These are phyloP conservation scores for Alternaria panax DNA, from an alignment of 2,329 filamentous ascomycete species.

Conservation along the genomic window DNA sequence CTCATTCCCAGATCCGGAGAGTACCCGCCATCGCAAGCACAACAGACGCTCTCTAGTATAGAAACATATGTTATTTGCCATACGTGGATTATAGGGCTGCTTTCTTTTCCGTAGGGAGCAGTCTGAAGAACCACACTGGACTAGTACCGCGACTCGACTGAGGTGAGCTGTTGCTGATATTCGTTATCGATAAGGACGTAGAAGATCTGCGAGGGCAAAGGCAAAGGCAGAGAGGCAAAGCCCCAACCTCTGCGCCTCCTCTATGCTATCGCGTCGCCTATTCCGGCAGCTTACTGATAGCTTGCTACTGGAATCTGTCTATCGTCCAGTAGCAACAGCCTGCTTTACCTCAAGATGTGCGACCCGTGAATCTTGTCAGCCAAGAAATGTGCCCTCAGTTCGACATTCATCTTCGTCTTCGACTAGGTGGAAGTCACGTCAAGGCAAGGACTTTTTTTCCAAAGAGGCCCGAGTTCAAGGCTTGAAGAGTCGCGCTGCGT, in stretches of 20 bases:
- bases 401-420: conserved; percentile 62
- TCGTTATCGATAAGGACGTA: conserved; percentile 18
- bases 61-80: no score
- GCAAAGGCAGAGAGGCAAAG: conserved; percentile 3
- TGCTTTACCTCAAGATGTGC: conserved; percentile 27
- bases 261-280: conserved; percentile 49
- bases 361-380: conserved; percentile 13
- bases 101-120: background rate
- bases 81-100: background rate
- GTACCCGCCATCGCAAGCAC: conserved; percentile 70
- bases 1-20: background rate
- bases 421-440: conserved; percentile 82
- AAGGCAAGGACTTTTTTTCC: conserved; percentile 74
- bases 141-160: background rate
- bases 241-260: conserved; percentile 15
- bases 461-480: conserved; percentile 78
- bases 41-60: conserved; percentile 46
- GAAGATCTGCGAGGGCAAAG: conserved; percentile 1
- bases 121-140: background rate
- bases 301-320: conserved; percentile 32
- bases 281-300: conserved; percentile 48
- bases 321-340: conserved; percentile 3
- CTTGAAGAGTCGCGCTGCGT: conserved; percentile 89
- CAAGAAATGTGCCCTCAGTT: conserved; percentile 6
- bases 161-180: background rate